A percentile compares a stretch with the other conserved stretches of the same genome.
Conservation (phyloP, 306 rosid species). For the Citrullus colocynthis region DNA sequence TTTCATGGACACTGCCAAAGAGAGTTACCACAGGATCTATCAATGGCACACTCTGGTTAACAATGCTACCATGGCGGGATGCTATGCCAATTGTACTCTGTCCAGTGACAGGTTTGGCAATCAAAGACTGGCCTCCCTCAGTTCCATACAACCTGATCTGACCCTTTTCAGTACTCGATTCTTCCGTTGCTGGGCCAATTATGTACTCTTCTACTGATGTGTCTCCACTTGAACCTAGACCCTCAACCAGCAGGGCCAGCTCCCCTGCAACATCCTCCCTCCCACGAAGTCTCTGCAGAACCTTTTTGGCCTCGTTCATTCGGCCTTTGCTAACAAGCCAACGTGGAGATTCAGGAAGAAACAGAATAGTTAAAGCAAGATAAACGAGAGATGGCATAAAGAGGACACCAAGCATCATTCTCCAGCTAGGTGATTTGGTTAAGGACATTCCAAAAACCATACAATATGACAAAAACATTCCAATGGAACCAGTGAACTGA, state of each 20-base stretch:
- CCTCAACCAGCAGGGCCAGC: conserved; percentile 29
- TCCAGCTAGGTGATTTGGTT: conserved; percentile 24
- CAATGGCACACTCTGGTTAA: conserved; percentile 8
- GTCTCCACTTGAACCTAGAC: conserved; percentile 26
- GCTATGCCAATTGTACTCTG: conserved; percentile 17
- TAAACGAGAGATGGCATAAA: conserved; percentile 24
- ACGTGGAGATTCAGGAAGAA: conserved; percentile 31
- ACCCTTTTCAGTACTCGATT: conserved; percentile 12
- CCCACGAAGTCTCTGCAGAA: conserved; percentile 23
- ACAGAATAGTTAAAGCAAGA: conserved; percentile 16
- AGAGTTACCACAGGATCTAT: conserved; percentile 32
- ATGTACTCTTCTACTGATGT: conserved; percentile 31
- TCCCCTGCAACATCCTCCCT: conserved; percentile 34
- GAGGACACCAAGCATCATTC: conserved; percentile 31
- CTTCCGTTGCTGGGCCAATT: conserved; percentile 19
- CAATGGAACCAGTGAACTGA: conserved; percentile 25
- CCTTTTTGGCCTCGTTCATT: conserved; percentile 24
- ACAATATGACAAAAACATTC: conserved; percentile 31
- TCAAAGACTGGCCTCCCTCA: conserved; percentile 19
- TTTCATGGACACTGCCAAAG: conserved; percentile 33
- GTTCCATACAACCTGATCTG: conserved; percentile 28
- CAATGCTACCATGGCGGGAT: conserved; percentile 25
- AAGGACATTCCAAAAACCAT: conserved; percentile 34
- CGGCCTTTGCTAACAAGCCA: conserved; percentile 34
- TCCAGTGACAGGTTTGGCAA: conserved; percentile 20